phyloP scores from a whole-genome alignment of 2,329 filamentous ascomycete genomes.

The Hypoxylon sp. region DNA sequence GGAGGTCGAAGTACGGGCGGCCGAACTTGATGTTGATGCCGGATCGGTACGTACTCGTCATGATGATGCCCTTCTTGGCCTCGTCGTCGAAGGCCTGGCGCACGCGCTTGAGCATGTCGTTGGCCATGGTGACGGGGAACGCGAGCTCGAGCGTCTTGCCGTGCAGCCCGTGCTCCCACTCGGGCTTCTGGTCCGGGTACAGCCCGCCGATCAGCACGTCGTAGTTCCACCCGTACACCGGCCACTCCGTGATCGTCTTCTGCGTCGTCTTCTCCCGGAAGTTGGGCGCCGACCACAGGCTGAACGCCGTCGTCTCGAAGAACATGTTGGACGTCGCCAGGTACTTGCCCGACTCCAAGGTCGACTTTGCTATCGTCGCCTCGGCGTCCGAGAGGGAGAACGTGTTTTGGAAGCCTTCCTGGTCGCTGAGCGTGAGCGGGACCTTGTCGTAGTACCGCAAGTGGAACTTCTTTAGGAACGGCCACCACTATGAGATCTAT shows the following conservation, averaged over 20 bases:
- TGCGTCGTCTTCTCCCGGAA: constrained; percentile 60
- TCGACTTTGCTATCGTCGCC: constrained; percentile 49
- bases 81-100: constrained; percentile 58
- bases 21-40: constrained; percentile 64
- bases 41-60: constrained; percentile 60
- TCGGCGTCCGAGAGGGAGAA: constrained; percentile 58
- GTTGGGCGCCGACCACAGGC: constrained; percentile 58
- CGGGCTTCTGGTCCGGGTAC: constrained; percentile 56
- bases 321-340: constrained; percentile 57
- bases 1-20: constrained; percentile 56
- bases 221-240: constrained; percentile 62
- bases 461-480: constrained; percentile 59
- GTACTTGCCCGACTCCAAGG: constrained; percentile 58
- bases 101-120: constrained; percentile 58
- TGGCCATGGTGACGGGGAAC: constrained; percentile 58
- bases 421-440: constrained; percentile 48
- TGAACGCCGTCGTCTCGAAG: constrained; percentile 59
- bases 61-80: constrained; percentile 51
- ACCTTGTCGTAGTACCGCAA: constrained; percentile 61
- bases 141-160: constrained; percentile 60
- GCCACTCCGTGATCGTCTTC: constrained; percentile 53
- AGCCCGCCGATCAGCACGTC: constrained; percentile 61
- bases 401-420: constrained; percentile 60
- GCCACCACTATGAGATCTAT: constrained; percentile 58
- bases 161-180: constrained; percentile 59